Evolutionary conservation across 805 yeast species (phyloP), one percentile per base, ranked within the genome.

Genomic region (Candida methanosorbosa): DNA sequence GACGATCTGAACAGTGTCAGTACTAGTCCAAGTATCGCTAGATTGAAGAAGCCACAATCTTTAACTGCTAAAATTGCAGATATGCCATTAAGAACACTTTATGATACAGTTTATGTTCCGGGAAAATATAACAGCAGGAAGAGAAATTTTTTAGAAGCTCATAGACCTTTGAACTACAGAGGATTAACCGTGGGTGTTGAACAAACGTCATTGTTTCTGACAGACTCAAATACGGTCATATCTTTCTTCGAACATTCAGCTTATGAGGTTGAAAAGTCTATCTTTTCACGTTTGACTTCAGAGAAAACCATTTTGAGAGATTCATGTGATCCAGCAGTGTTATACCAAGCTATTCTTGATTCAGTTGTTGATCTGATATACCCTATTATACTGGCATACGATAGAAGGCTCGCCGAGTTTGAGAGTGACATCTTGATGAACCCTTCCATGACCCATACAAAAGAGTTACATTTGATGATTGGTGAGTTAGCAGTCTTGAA

Each of bases 161-260:
- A 59, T 32, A 51, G 75, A 27, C 76, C 76, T 6, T 52, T 72
- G 20, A 64, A 65, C 37, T 43, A 57, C 29, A 49, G 65, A 42
- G 61, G 63, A 9, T 44, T 59, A 36, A 62, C 59, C 17, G 75
- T 75, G 6, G 77, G 74, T 1, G 56, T 71, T 9, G 81, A 75
- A 46, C 81, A 75, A 46, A 70, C 69, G 2, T 69, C 78, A 0
- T 49, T 74, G 31, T 75, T 68, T 39, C 38, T 75, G 14, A 54
- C 67, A 14, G 50, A 57, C 6, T 59, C 66, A 32, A 60, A 65
- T 29, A 64, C 75, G 0, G 68, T 75, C 11, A 61, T 75, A 4
- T 63, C 80, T 0, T 71, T 75, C 41, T 75, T 75, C 46, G 81
- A 75, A 45, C 67, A 71, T 39, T 63, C 74, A 4, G 77, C 75